Conservation (phyloP, 768 basidiomycete species). For the Glaciozyma martinii region DNA sequence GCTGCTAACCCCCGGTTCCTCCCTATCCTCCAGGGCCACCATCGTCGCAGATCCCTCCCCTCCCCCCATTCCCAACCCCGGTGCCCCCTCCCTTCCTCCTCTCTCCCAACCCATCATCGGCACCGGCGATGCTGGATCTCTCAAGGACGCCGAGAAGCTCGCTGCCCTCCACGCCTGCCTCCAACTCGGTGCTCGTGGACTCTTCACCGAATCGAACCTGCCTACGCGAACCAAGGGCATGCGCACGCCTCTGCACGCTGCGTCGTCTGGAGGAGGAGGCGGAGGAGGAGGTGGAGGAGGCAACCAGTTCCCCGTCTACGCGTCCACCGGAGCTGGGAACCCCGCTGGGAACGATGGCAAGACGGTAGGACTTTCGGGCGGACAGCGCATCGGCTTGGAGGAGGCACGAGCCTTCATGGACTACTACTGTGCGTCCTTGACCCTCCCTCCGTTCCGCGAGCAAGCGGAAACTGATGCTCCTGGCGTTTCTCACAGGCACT, state of each 20-base stretch:
- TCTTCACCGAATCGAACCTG: constrained; percentile 49
- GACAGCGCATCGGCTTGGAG: constrained; percentile 56
- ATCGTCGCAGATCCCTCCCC: constrained; percentile 24
- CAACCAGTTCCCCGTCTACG: neutral
- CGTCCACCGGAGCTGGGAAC: constrained; percentile 5
- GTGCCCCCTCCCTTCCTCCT: constrained; percentile 9
- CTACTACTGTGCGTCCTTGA: constrained; percentile 57
- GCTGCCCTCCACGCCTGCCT: constrained; percentile 65
- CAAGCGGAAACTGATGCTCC: neutral
- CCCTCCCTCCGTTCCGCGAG: constrained; percentile 21
- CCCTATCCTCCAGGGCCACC: neutral
- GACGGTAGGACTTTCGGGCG: constrained; percentile 51
- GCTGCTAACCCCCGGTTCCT: too few species aligned
- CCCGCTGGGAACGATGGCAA: constrained; percentile 29
- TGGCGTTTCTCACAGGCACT: constrained; percentile 4
- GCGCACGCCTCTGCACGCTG: constrained; percentile 19
- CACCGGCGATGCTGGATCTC: constrained; percentile 53
- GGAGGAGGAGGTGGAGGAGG: neutral
- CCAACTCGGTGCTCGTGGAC: constrained; percentile 55
- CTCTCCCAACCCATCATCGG: constrained; percentile 45
- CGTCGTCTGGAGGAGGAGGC: neutral
- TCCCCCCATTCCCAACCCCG: constrained; percentile 6
- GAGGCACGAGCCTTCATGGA: constrained; percentile 85
- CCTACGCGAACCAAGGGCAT: constrained; percentile 20
- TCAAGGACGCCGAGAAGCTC: constrained; percentile 62